Conservation (phyloP, 192 early-diverging fungal genomes). For the Entomortierella lignicola region DNA sequence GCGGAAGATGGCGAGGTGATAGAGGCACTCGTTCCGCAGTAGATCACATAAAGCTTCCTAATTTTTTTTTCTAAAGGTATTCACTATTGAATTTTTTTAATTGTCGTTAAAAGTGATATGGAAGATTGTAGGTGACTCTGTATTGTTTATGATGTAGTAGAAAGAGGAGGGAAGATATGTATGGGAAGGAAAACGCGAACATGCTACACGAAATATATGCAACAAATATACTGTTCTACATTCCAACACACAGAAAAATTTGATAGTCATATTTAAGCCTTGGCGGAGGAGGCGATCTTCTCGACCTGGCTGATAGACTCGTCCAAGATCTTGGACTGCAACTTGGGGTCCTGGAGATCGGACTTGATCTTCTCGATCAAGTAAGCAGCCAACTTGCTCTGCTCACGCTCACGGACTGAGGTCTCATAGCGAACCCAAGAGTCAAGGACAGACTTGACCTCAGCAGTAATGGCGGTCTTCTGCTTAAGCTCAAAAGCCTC, state of each 20-base stretch:
- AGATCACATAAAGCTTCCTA: not conserved
- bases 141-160: slow-evolving; percentile 10
- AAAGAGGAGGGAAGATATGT: slow-evolving; percentile 15
- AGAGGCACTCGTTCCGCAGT: slow-evolving; percentile 5
- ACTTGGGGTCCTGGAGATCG: slow-evolving; percentile 75
- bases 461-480: slow-evolving; percentile 78
- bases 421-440: slow-evolving; percentile 98
- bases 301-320: slow-evolving; percentile 57
- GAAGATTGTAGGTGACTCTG: not conserved
- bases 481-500: slow-evolving; percentile 97
- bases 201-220: not conserved
- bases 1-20: slow-evolving; percentile 17
- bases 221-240: not conserved
- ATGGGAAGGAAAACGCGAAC: not conserved
- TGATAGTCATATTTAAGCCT: slow-evolving; percentile 37
- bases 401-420: slow-evolving; percentile 91
- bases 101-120: slow-evolving; percentile 11
- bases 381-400: slow-evolving; percentile 84
- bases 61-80: slow-evolving; percentile 5
- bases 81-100: slow-evolving; percentile 8
- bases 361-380: slow-evolving; percentile 87
- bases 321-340: slow-evolving; percentile 57
- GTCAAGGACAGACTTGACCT: slow-evolving; percentile 92
- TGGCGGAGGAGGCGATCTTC: slow-evolving; percentile 52
- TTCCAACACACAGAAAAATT: not conserved